Evolutionary conservation across 345 rosid species (phyloP).

Genomic region (Triadica sebifera): DNA sequence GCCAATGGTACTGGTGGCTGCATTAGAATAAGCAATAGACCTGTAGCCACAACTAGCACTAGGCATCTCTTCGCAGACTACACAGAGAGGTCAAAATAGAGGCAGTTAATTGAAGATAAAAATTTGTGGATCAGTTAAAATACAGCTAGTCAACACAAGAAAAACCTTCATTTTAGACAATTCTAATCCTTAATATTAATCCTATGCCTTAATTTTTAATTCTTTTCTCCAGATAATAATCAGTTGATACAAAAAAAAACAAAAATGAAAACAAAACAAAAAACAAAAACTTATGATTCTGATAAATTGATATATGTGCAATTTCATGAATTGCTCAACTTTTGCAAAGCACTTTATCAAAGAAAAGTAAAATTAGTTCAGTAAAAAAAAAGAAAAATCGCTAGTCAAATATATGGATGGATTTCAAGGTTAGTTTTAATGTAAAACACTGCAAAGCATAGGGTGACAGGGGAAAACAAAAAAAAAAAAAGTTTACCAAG

Average conservation of each 20-base stretch:
- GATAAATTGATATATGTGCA: neutral
- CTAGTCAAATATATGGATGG: neutral
- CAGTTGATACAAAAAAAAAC: too few species aligned
- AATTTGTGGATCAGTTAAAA: neutral
- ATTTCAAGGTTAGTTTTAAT: neutral
- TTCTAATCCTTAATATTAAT: neutral
- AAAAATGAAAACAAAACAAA: too few species aligned
- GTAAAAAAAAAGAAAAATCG: neutral
- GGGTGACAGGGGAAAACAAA: neutral
- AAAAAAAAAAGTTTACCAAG: constrained; percentile 50
- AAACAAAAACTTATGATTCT: neutral
- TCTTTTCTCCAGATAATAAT: neutral
- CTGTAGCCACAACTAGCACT: constrained; percentile 82
- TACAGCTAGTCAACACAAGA: neutral
- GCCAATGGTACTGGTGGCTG: constrained; percentile 90
- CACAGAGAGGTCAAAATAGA: constrained; percentile 18
- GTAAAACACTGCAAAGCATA: neutral
- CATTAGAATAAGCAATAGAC: constrained; percentile 81
- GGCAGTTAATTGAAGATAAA: neutral
- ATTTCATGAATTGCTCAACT: too few species aligned
- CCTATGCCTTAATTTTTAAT: neutral
- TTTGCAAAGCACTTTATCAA: too few species aligned
- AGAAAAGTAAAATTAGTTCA: neutral
- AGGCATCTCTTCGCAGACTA: constrained; percentile 94
- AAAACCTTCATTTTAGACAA: neutral